Evolutionary conservation across 805 yeast genomes (phyloP).

Genomic region (Wickerhamiella hasegawae): DNA sequence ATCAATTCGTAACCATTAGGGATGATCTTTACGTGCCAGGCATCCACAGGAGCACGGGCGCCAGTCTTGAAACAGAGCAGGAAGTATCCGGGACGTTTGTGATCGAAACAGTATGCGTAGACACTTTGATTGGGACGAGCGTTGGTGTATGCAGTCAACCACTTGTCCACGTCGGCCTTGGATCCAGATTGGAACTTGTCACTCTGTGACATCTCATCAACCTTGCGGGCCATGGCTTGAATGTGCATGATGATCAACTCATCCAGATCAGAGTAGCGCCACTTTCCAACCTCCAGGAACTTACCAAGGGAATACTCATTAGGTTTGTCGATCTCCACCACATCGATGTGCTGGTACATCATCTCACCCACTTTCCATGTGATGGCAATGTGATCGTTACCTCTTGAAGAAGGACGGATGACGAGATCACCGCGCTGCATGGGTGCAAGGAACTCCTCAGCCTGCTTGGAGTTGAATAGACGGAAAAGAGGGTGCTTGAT

Average conservation of each 20-base stretch:
- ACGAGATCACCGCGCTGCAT: conserved; percentile 82
- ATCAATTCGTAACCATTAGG: conserved; percentile 73
- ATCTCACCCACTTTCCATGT: conserved; percentile 94
- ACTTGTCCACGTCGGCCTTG: conserved; percentile 61
- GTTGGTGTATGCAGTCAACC: conserved; percentile 76
- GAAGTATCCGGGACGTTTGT: conserved; percentile 89
- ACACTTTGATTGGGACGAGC: conserved; percentile 85
- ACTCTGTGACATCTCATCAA: conserved; percentile 68
- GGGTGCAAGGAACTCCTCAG: conserved; percentile 85
- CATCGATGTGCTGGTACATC: conserved; percentile 80
- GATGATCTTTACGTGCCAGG: conserved; percentile 85
- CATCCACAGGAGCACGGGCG: conserved; percentile 30
- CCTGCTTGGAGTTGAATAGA: conserved; percentile 69
- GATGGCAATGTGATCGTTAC: conserved; percentile 72
- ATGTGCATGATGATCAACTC: conserved; percentile 81
- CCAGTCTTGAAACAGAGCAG: conserved; percentile 69
- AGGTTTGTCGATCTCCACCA: conserved; percentile 55
- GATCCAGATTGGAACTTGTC: conserved; percentile 83
- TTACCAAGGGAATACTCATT: conserved; percentile 47
- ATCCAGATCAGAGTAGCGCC: conserved; percentile 72
- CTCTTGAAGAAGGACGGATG: conserved; percentile 86
- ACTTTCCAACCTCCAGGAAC: conserved; percentile 46
- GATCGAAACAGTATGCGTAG: conserved; percentile 81
- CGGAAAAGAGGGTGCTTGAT: conserved; percentile 85
- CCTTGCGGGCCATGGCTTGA: conserved; percentile 65